Evolutionary conservation across 129 eudicot species (phyloP), one percentile per base, ranked within the genome.

Genomic region (carrot (Daucus carota)): DNA sequence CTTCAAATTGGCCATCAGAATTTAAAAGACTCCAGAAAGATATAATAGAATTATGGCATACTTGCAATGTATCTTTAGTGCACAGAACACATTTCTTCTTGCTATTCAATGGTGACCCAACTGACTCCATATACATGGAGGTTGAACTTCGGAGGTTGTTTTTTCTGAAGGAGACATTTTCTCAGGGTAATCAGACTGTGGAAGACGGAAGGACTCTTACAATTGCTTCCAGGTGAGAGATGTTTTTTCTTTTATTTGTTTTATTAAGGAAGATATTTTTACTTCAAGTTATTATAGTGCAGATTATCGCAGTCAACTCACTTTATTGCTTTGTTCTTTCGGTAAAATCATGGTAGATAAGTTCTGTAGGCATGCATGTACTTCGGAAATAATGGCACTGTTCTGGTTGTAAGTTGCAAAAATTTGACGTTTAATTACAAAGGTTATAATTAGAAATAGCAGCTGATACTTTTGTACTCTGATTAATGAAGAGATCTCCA

Each of bases 71-170:
- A 70, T 83, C 99, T 34, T 84, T 94, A 73, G 88, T 91, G 73
- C 97, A 94, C 76, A 86, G 99, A 80, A 84, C 97, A 34, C 87
- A 87, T 76, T 91, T 94, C 90, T 87, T 84, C 81, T 82, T 91
- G 77, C 83, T 94, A 34, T 91, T 94, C 59, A 85, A 89, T 74
- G 97, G 96, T 34, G 99, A 91, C 72, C 88, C 85, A 14, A 57
- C 89, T 14, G 99, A 94, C 73, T 86, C 97, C 34, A 85, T 94
- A 76, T 94, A 91, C 88, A 83, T 94, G 87, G 93, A 91, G 83
- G 99, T 94, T 48, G 99, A 94, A 72, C 81, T 82, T n/a, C 85
- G 92, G 72, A 89, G 99, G 66, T 74, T 91, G 81, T 81, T 83
- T 59, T 89, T 83, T 75, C 86, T 94, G 72, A 91, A 87, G 78